phyloP scores from a whole-genome alignment of 768 basidiomycete species.

The Peribolospora baueri region DNA sequence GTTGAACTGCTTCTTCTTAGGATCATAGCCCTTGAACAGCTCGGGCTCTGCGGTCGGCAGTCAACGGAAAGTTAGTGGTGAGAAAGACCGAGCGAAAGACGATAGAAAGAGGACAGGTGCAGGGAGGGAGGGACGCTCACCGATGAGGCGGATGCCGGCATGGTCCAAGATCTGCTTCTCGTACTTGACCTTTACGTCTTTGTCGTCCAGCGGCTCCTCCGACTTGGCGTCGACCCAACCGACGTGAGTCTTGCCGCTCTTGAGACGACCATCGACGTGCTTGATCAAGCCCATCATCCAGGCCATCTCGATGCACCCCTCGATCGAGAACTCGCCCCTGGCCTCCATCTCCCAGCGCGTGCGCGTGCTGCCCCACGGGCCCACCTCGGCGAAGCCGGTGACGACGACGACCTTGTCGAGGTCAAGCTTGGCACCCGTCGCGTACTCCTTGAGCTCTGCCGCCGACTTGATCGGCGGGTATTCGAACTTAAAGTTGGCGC shows the following conservation, averaged over 20 bases:
- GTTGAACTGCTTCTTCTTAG: slow-evolving; percentile 88
- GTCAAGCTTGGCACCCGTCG: slow-evolving; percentile 37
- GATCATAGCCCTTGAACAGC: slow-evolving; percentile 91
- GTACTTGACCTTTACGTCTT: slow-evolving; percentile 78
- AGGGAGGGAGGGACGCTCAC: slow-evolving; percentile 26
- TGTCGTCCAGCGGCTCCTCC: slow-evolving; percentile 84
- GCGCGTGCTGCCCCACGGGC: slow-evolving; percentile 93
- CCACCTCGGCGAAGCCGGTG: slow-evolving; percentile 90
- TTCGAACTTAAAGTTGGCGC: slow-evolving; percentile 91
- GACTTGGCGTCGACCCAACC: slow-evolving; percentile 96
- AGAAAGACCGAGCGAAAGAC: neutral
- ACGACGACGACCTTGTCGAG: slow-evolving; percentile 87
- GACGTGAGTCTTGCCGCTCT: slow-evolving; percentile 74
- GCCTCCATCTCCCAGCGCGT: slow-evolving; percentile 99
- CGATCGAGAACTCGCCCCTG: slow-evolving; percentile 82
- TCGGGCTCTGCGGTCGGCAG: slow-evolving; percentile 49
- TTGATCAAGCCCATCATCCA: slow-evolving; percentile 99
- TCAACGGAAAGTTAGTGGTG: slow-evolving; percentile 4
- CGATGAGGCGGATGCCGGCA: slow-evolving; percentile 79
- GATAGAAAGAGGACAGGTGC: slow-evolving; percentile 1
- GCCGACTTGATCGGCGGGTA: slow-evolving; percentile 69
- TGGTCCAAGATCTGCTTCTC: slow-evolving; percentile 82
- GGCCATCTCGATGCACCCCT: slow-evolving; percentile 97
- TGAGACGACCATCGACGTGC: slow-evolving; percentile 91
- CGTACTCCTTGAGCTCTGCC: slow-evolving; percentile 30